phyloP scores from a whole-genome alignment of 352 stramenopile genomes.

The Aphanomyces stellatus region DNA sequence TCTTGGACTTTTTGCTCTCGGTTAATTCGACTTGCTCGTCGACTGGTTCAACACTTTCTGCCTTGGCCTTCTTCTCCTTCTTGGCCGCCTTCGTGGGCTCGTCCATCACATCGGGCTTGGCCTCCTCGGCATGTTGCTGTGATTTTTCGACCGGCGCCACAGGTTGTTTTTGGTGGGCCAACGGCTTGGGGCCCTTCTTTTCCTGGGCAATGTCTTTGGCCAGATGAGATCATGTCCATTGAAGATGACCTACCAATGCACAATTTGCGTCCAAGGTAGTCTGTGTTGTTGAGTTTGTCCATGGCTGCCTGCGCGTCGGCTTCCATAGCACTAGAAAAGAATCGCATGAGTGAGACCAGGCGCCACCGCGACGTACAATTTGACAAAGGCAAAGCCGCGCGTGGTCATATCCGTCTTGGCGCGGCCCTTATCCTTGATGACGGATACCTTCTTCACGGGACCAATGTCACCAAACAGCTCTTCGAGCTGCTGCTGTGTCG shows the following conservation, averaged over 20 bases:
- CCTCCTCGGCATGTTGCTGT: background rate
- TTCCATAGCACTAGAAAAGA: constrained; percentile 45
- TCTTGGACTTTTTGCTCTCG: constrained; percentile 24
- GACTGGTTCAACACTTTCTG: constrained; percentile 10
- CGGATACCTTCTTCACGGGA: constrained; percentile 76
- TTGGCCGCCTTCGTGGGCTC: constrained; percentile 1
- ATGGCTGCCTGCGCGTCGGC: constrained; percentile 59
- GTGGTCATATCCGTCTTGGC: constrained; percentile 69
- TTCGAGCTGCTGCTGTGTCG: constrained; percentile 80
- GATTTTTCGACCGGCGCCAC: background rate
- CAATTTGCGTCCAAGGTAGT: constrained; percentile 74
- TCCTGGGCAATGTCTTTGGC: constrained; percentile 60
- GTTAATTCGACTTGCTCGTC: constrained; percentile 16
- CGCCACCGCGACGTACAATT: constrained; percentile 48
- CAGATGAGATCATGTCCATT: background rate
- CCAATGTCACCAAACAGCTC: constrained; percentile 72
- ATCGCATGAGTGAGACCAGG: background rate
- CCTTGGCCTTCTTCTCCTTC: constrained; percentile 12
- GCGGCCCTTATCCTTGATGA: constrained; percentile 86
- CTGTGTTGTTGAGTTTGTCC: constrained; percentile 62
- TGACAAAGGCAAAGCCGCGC: constrained; percentile 79
- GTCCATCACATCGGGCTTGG: constrained; percentile 14
- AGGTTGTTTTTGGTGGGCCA: constrained; percentile 19
- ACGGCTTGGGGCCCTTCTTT: constrained; percentile 39
- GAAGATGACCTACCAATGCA: constrained; percentile 43